phyloP scores from a whole-genome alignment of 257 asterid genomes.

The Henckelia pumila region DNA sequence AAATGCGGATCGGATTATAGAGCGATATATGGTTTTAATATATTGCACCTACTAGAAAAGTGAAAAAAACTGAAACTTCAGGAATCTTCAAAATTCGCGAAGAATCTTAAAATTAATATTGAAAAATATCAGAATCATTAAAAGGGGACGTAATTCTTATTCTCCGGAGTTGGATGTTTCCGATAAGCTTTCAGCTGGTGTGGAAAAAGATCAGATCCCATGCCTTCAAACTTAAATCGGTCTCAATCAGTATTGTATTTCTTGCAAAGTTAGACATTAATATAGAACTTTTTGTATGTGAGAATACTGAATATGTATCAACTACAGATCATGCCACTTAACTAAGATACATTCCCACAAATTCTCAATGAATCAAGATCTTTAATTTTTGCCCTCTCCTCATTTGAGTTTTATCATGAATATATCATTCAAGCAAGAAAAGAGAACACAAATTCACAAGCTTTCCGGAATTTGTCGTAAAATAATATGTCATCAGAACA shows the following conservation, averaged over 20 bases:
- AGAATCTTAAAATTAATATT: no score
- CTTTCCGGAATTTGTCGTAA: not conserved
- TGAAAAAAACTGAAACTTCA: no score
- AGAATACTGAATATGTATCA: no score
- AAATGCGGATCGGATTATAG: not conserved
- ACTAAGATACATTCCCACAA: no score
- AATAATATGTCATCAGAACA: not conserved
- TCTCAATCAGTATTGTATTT: not conserved
- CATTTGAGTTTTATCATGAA: not conserved
- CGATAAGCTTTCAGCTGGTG: not conserved
- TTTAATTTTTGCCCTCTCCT: not conserved
- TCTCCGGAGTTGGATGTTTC: not conserved
- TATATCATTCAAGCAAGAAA: no score
- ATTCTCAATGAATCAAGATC: not conserved
- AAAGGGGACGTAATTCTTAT: no score
- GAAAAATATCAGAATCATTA: no score
- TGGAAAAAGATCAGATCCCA: not conserved
- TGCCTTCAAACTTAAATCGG: not conserved
- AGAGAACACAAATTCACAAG: not conserved
- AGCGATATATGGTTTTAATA: no score
- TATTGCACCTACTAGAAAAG: no score
- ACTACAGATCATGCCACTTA: not conserved
- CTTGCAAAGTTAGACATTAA: not conserved
- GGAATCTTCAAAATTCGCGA: not conserved
- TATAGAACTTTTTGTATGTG: not conserved